Evolutionary conservation across 2,329 filamentous ascomycete species (phyloP), one percentile per base, ranked within the genome.

Genomic region (Cyclaneusma minus): DNA sequence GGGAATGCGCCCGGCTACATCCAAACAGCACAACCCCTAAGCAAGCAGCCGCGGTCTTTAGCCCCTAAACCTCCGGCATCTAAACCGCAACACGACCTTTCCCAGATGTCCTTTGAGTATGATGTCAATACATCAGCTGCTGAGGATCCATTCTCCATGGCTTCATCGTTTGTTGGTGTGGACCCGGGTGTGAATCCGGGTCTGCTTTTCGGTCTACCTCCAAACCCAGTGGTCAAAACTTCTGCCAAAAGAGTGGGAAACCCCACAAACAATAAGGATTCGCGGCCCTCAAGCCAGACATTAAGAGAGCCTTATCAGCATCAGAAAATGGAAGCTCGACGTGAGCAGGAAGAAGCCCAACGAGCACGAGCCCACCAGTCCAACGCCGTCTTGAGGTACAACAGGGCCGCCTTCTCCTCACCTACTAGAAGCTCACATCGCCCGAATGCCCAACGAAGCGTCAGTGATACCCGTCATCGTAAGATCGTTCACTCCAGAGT

Each of bases 181-280:
- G 56, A 75, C 36, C 69, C 69, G 2, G 62, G 55, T n/a, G 67
- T 75, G 5, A 56, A 75, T 36, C 69, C 69, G 2, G 68, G 64
- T 6, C 50, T 75, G 10, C 48, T 75, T 6, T 66, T 68, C 40
- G 64, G 60, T 34, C 55, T 58, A 42, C 27, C 6, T 29, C 31
- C n/a, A 35, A 33, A 25, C 30, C 29, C 13, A 13, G 24, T 33
- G 3, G 37, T 25, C 12, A 32, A 33, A 31, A 17, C 34, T 13
- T 39, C 36, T 9, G 37, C n/a, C n/a, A n/a, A n/a, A n/a, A n/a
- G n/a, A n/a, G n/a, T n/a, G n/a, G n/a, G n/a, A n/a, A n/a, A n/a
- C n/a, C n/a, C n/a, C n/a, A n/a, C n/a, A n/a, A n/a, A n/a, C n/a
- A n/a, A n/a, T n/a, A n/a, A n/a, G n/a, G n/a, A n/a, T n/a, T n/a